phyloP scores from a whole-genome alignment of 2,329 filamentous ascomycete genomes.

The Dothidotthia symphoricarpi region DNA sequence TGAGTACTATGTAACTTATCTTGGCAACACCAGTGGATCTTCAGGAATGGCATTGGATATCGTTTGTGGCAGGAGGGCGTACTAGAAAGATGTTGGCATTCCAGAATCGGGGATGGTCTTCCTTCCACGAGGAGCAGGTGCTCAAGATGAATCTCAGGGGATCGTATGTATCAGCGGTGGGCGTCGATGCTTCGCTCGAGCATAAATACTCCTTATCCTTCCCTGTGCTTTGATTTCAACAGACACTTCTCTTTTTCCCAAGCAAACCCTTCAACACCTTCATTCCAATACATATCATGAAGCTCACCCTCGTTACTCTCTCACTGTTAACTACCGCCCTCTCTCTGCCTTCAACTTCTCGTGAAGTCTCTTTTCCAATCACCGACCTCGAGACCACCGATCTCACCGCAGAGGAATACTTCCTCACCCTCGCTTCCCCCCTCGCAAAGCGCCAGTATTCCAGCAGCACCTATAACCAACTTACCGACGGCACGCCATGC shows the following conservation, averaged over 20 bases:
- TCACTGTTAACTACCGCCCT: constrained; percentile 8
- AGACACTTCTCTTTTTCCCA: constrained; percentile 2
- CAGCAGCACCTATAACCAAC: constrained; percentile 22
- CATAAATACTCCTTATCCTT: constrained; percentile 4
- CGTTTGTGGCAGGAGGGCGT: no score
- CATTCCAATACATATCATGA: constrained; percentile 4
- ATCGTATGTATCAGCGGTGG: no score
- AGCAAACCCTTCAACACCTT: background rate
- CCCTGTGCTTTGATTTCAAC: background rate
- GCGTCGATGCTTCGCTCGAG: no score
- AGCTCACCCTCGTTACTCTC: constrained; percentile 11
- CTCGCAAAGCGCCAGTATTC: constrained; percentile 16
- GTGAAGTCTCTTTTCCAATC: constrained; percentile 10
- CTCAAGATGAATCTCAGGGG: no score
- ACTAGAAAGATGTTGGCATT: no score
- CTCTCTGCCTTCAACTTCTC: constrained; percentile 8
- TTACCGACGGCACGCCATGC: constrained; percentile 35
- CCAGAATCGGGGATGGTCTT: no score
- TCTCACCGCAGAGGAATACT: constrained; percentile 11
- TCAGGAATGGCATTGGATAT: no score
- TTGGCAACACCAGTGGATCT: no score
- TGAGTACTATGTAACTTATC: no score
- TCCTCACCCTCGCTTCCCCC: constrained; percentile 4
- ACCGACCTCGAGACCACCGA: constrained; percentile 7
- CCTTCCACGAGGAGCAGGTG: no score